A percentile compares a stretch with the other conserved stretches of the same genome.
These are phyloP conservation scores for Schizophyllum amplum DNA, from an alignment of 1,284 basidiomycete genomes.

Conservation along the genomic window DNA sequence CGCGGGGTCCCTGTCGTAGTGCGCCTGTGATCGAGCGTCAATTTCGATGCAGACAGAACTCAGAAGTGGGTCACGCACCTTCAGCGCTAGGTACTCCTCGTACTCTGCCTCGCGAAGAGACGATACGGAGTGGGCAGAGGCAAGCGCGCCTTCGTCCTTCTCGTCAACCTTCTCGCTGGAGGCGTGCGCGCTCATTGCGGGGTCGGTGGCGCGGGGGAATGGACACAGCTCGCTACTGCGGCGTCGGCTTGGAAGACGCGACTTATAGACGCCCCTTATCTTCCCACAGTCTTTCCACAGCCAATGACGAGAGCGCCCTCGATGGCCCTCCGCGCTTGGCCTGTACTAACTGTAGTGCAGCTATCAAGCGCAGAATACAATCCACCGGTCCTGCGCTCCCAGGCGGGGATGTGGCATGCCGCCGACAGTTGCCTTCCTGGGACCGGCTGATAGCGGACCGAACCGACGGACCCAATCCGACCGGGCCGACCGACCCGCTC, in stretches of 20 bases:
- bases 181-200: not conserved
- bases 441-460: not conserved
- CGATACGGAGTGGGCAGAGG: not conserved
- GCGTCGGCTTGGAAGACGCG: not conserved
- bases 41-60: too few species aligned
- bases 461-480: not conserved
- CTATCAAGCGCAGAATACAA: not conserved
- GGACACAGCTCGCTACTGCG: not conserved
- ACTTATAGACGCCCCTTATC: not conserved
- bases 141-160: not conserved
- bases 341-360: not conserved
- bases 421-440: not conserved
- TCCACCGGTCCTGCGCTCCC: not conserved
- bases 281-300: not conserved
- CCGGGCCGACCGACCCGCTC: not conserved
- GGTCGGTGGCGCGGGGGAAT: not conserved
- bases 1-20: not conserved
- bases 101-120: slow-evolving; percentile 1
- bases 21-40: not conserved
- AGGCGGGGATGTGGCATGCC: not conserved
- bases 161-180: not conserved
- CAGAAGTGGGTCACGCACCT: not conserved
- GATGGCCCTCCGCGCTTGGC: not conserved
- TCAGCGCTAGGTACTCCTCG: slow-evolving; percentile 3
- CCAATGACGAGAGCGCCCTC: not conserved